Evolutionary conservation across 371 early-diverging fungal species (phyloP).

Genomic region (Fennellomyces sp.): DNA sequence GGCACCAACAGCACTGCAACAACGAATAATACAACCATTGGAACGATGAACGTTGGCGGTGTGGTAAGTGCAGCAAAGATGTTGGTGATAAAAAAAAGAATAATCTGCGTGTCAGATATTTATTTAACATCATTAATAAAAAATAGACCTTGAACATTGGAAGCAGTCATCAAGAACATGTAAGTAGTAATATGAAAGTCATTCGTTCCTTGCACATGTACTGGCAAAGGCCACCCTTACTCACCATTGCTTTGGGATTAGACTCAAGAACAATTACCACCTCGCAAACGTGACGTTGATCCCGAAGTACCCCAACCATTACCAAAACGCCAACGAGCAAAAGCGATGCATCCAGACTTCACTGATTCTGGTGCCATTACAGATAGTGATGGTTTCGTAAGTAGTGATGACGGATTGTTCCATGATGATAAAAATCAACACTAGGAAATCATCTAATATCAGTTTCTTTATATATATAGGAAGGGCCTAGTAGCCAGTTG

Average conservation of each 20-base stretch:
- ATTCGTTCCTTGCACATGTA: neutral
- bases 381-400: neutral
- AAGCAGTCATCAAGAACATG: slow-evolving; percentile 1
- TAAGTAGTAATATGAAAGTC: slow-evolving; percentile 1
- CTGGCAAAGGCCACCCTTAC: neutral
- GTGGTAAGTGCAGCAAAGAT: too few species aligned
- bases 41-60: too few species aligned
- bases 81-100: too few species aligned
- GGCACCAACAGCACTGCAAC: too few species aligned
- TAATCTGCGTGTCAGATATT: neutral
- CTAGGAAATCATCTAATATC: neutral
- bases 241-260: neutral
- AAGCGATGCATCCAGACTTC: neutral
- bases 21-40: too few species aligned
- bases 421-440: neutral
- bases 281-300: neutral
- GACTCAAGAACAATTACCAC: neutral
- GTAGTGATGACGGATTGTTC: neutral
- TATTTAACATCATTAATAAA: slow-evolving; percentile 1
- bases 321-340: neutral
- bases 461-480: neutral
- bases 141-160: neutral
- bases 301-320: neutral
- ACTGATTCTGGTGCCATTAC: neutral
- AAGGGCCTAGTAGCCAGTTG: neutral